Evolutionary conservation across 2,329 filamentous ascomycete species (phyloP).

Genomic region (Colletotrichum abscissum): DNA sequence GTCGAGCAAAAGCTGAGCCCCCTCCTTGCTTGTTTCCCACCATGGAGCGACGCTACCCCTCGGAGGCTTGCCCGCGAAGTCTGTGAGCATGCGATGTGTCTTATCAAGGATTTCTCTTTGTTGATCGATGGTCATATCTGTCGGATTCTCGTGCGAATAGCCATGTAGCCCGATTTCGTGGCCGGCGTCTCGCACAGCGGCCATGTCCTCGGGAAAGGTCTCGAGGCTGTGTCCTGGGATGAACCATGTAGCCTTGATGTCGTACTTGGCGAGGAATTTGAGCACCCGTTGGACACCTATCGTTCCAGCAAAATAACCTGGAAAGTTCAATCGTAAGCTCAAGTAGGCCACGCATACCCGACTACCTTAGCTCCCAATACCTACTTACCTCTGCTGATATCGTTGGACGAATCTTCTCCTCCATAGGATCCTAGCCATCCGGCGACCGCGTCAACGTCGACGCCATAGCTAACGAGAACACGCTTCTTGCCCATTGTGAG

Average conservation of each 20-base stretch:
- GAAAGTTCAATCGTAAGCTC: not conserved
- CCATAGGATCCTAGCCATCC: slow-evolving; percentile 83
- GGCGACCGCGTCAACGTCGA: slow-evolving; percentile 81
- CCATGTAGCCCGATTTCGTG: slow-evolving; percentile 72
- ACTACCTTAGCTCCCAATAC: no score
- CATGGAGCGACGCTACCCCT: slow-evolving; percentile 78
- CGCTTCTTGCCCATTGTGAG: slow-evolving; percentile 49
- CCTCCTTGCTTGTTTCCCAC: slow-evolving; percentile 79
- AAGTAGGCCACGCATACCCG: not conserved
- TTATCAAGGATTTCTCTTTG: slow-evolving; percentile 81
- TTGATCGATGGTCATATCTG: slow-evolving; percentile 79
- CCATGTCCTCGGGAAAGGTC: slow-evolving; percentile 59
- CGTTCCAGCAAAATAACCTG: slow-evolving; percentile 75
- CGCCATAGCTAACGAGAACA: slow-evolving; percentile 66
- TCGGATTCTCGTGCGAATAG: slow-evolving; percentile 80
- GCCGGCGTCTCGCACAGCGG: slow-evolving; percentile 56
- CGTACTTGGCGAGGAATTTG: slow-evolving; percentile 78
- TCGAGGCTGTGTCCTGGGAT: slow-evolving; percentile 61
- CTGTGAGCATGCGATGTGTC: slow-evolving; percentile 76
- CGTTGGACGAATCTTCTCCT: slow-evolving; percentile 77
- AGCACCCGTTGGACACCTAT: slow-evolving; percentile 73
- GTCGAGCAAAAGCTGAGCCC: slow-evolving; percentile 70
- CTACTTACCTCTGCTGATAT: slow-evolving; percentile 73
- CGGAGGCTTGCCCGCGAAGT: slow-evolving; percentile 76
- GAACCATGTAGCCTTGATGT: slow-evolving; percentile 73